Conservation (phyloP, 352 stramenopile species). For the Peronospora destructor region DNA sequence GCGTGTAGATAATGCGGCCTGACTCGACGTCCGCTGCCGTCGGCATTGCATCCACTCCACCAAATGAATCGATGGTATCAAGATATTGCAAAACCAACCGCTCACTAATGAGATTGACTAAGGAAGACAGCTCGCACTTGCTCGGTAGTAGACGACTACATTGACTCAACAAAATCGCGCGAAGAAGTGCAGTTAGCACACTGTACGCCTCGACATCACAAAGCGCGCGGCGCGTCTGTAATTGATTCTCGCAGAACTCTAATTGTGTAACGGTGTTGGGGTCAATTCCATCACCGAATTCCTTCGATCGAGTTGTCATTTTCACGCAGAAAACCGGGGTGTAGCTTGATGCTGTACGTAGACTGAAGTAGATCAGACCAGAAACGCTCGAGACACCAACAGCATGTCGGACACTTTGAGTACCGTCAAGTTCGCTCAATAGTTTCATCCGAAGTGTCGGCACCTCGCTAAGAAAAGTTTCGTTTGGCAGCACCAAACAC, state of each 20-base stretch:
- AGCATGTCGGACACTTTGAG: conserved; percentile 5
- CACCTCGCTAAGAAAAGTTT: conserved; percentile 2
- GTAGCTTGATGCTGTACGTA: conserved; percentile 14
- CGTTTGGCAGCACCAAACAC: conserved; percentile 16
- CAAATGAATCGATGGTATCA: conserved; percentile 4
- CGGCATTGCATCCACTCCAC: conserved; percentile 3
- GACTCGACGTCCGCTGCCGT: conserved; percentile 15
- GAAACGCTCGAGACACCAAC: conserved; percentile 5
- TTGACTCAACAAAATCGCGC: conserved; percentile 20
- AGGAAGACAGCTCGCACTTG: conserved; percentile 12
- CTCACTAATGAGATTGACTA: conserved; percentile 30
- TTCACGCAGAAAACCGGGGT: conserved; percentile 26
- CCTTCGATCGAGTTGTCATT: conserved; percentile 10
- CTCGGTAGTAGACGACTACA: conserved; percentile 14
- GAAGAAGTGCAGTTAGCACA: conserved; percentile 24
- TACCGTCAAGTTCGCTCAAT: conserved; percentile 3
- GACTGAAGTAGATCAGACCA: conserved; percentile 27
- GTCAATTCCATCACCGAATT: not conserved
- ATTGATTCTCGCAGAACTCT: conserved; percentile 18
- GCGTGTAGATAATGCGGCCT: conserved; percentile 16
- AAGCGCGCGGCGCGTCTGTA: conserved; percentile 5
- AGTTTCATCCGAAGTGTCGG: conserved; percentile 12
- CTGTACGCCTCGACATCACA: conserved; percentile 29
- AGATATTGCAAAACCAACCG: conserved; percentile 26
- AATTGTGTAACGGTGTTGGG: conserved; percentile 10